Evolutionary conservation across 2,329 filamentous ascomycete species (phyloP).

Genomic region (Ascochyta clinopodiicola): DNA sequence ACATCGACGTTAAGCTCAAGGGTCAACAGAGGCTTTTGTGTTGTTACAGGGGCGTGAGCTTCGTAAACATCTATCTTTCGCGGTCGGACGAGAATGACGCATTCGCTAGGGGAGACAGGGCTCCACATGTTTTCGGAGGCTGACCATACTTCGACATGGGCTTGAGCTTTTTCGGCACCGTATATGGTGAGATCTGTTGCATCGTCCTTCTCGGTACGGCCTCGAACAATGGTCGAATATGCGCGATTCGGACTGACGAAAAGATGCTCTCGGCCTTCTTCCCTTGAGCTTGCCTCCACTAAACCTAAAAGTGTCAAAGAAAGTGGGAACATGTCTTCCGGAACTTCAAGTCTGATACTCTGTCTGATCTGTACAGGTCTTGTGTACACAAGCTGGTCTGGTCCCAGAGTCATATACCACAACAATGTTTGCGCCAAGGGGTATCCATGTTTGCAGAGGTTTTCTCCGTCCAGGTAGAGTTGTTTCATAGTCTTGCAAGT

Average conservation of each 20-base stretch:
- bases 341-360: conserved; percentile 28
- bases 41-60: conserved; percentile 10
- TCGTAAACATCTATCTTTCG: conserved; percentile 26
- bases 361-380: conserved; percentile 18
- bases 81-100: conserved; percentile 22
- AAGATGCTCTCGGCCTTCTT: conserved; percentile 20
- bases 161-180: conserved; percentile 23
- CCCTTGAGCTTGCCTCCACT: conserved; percentile 25
- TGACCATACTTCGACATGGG: conserved; percentile 27
- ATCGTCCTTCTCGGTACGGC: conserved; percentile 3
- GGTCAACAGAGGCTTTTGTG: conserved; percentile 20
- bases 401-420: conserved; percentile 30
- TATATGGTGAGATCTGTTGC: conserved; percentile 9
- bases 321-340: conserved; percentile 22
- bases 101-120: conserved; percentile 20
- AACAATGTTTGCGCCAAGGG: conserved; percentile 27
- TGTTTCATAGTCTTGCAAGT: conserved; percentile 28
- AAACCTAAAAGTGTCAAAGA: conserved; percentile 27
- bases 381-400: conserved; percentile 29
- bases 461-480: conserved; percentile 26
- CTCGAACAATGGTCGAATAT: conserved; percentile 14
- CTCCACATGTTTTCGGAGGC: conserved; percentile 17
- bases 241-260: conserved; percentile 29
- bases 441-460: conserved; percentile 34
- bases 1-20: conserved; percentile 12